Base-by-base conservation (phyloP, 2,329 filamentous ascomycete genomes). In the Fusarium sp. region DNA sequence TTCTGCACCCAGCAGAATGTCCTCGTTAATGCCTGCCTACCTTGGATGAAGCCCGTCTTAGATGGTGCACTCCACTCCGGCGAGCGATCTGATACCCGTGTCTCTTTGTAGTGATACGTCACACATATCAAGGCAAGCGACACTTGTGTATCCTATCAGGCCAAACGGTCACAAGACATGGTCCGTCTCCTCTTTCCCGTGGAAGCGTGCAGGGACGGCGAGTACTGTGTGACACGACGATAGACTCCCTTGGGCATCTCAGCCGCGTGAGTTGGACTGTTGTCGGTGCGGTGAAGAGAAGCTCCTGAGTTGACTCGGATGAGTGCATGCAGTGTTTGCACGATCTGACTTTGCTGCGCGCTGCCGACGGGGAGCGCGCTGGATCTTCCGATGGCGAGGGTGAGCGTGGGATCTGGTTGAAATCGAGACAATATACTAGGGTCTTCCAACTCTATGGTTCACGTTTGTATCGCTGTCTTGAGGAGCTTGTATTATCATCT, bases 21-120 rank as follows among this genome's bases (percentile, higher is more conserved):
- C 18, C 69, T 76, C 74, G 74, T 74, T 67, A 75, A 75, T 51
- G 68, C 69, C 50, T 76, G 60, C 74, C 74, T 74, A 74, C 67
- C 68, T 75, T 63, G 74, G 74, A 73, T 65, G 44, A 31, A 50
- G 43, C 51, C 56, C 38, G 55, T 39, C 42, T 45, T 53, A 44
- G 26, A 48, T 18, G 40, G 36, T 51, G 39, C 42, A 48, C 51
- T 55, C 44, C 54, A 31, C 36, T 43, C 59, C 53, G 56, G 58
- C 56, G 60, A 74, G 66, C 40, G 57, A 74, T 67, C 69, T 67
- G 48, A 65, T 62, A 65, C 63, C 56, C 62, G 55, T 72, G 69
- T 72, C 55, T 70, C 61, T 65, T 48, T 50, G 49, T 42, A 5
- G 67, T 75, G 63, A n/a, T 24, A 75, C 67, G 71, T 71, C 26